Evolutionary conservation across 176 grass and related monocot genomes (phyloP).

Genomic region (Triticum dicoccoides): DNA sequence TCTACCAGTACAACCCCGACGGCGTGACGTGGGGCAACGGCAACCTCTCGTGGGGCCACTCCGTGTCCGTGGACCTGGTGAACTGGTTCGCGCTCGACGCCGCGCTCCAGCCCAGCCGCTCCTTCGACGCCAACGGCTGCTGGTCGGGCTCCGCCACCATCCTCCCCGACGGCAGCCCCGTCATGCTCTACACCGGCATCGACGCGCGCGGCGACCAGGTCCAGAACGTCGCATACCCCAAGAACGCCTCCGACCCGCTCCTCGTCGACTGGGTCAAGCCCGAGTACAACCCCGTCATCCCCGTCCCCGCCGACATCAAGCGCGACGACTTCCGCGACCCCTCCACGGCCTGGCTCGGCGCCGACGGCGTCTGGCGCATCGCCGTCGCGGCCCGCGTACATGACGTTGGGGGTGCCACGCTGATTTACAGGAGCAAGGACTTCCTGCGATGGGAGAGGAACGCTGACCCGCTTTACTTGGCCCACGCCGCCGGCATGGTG

Average conservation of each 20-base stretch:
- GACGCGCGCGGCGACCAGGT: conserved; percentile 28
- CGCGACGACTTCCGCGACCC: conserved; percentile 58
- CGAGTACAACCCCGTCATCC: conserved; percentile 67
- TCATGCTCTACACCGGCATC: conserved; percentile 73
- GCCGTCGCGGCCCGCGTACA: conserved; percentile 38
- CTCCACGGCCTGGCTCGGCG: conserved; percentile 62
- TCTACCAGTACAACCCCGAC: conserved; percentile 83
- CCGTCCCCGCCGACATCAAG: conserved; percentile 30
- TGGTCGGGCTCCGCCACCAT: conserved; percentile 75
- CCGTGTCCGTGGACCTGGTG: conserved; percentile 63
- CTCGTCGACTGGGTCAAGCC: conserved; percentile 66
- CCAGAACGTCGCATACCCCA: conserved; percentile 67
- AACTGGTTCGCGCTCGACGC: conserved; percentile 57
- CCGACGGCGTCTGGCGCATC: conserved; percentile 56
- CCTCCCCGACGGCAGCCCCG: conserved; percentile 38
- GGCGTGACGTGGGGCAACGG: conserved; percentile 59
- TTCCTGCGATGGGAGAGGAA: background rate
- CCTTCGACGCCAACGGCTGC: conserved; percentile 65
- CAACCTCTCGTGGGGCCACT: conserved; percentile 82
- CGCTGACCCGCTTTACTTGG: background rate
- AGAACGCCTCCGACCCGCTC: conserved; percentile 50
- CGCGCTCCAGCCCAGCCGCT: conserved; percentile 41
- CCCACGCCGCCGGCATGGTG: background rate
- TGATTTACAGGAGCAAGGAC: background rate
- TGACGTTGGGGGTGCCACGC: background rate